Evolutionary conservation across 2,329 filamentous ascomycete genomes (phyloP), one percentile per base, ranked within the genome.

Genomic region (Colletotrichum abscissum): DNA sequence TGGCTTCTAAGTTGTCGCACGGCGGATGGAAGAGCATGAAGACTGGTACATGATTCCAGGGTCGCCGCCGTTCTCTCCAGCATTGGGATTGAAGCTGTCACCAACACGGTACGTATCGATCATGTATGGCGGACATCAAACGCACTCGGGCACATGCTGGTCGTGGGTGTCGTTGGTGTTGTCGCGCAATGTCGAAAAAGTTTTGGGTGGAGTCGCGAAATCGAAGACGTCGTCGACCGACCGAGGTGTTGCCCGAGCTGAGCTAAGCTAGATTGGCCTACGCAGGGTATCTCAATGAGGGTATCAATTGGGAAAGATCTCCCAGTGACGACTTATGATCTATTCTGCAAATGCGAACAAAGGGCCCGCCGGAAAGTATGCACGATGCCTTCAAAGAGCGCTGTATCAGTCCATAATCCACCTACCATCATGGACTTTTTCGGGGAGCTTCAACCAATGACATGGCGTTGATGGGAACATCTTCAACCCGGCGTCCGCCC

Each of bases 1-100:
- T 80, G 81, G 74, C 79, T 84, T 75, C 83, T 84, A 46, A 85
- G 77, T 60, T 82, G 76, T 58, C 77, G 78, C 58, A 80, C 77
- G 38, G 71, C 71, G 57, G 82, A 77, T 49, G 86, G 84, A 69
- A 90, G 82, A 74, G 88, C 84, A 80, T 88, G 85, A 80, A 87
- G 87, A 79, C 90, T 82, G 76, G 84, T 84, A 83, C 87, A 87
- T 80, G 88, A 85, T 85, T 90, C 89, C 81, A 90, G 81, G 80
- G 83, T 85, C 74, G 86, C 85, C 54, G 88, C 87, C 69, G 88
- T 88, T 85, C 88, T 87, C 84, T 90, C 88, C 78, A 90, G 86
- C 88, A 90, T 89, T 80, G 82, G 84, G 16, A 67, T 42, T 56
- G 69, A 68, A 52, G 57, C 38, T 66, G 60, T 71, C 71, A 62